Percentiles rank a stretch among this genome's conserved stretches.
Evolutionary conservation across 495 filamentous ascomycete genomes (phyloP).

Genomic region (Aspergillus heteromorphus): DNA sequence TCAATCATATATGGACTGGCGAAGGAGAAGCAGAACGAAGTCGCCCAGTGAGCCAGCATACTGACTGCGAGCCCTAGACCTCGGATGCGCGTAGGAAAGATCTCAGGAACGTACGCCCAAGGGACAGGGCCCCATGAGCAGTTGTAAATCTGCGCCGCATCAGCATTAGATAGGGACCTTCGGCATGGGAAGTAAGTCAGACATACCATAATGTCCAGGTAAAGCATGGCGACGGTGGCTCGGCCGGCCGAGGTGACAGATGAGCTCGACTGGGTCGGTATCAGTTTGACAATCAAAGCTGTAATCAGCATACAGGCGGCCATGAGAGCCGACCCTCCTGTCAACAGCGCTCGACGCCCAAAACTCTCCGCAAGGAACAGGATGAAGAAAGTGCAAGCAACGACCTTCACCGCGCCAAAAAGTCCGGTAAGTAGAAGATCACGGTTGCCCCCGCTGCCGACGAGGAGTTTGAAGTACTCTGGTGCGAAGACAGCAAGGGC

Average conservation of each 20-base stretch:
- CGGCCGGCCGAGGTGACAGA: constrained; percentile 34
- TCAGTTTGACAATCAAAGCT: constrained; percentile 37
- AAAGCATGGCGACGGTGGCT: constrained; percentile 46
- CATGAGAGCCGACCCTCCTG: constrained; percentile 44
- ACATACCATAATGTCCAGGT: constrained; percentile 46
- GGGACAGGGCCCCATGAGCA: constrained; percentile 44
- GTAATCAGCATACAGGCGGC: constrained; percentile 45
- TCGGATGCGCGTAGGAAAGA: constrained; percentile 45
- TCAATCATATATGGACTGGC: constrained; percentile 41
- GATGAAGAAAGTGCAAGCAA: constrained; percentile 39
- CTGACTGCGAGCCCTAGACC: constrained; percentile 39
- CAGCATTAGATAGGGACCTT: background rate
- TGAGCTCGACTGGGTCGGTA: constrained; percentile 25
- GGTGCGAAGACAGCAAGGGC: constrained; percentile 24
- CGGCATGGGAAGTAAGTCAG: background rate
- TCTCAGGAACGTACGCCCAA: constrained; percentile 46
- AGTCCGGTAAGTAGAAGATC: constrained; percentile 43
- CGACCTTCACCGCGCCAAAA: constrained; percentile 46
- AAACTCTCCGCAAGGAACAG: constrained; percentile 50
- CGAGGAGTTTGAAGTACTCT: constrained; percentile 42
- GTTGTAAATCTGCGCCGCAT: background rate
- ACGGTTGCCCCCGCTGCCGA: constrained; percentile 36
- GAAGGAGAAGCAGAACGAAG: constrained; percentile 46
- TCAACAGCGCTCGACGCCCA: constrained; percentile 51
- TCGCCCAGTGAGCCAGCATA: constrained; percentile 46